phyloP scores from a whole-genome alignment of 1,139 yeast genomes.

The Suhomyces coccinellae region DNA sequence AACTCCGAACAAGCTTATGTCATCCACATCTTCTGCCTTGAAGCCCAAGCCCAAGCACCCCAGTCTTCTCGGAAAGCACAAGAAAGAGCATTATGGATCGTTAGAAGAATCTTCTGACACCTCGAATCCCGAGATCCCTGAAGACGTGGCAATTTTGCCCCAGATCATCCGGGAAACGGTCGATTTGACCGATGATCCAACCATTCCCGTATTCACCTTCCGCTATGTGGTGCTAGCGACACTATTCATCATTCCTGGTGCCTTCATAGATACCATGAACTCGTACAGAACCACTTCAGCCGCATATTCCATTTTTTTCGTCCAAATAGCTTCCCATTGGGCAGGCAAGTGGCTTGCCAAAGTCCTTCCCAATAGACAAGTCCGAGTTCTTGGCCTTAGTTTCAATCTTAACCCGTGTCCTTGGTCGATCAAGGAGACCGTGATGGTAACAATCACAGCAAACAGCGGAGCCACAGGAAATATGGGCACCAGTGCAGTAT shows the following conservation, averaged over 20 bases:
- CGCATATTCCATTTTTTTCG: conserved; percentile 24
- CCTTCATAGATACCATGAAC: conserved; percentile 24
- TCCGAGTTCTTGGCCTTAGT: conserved; percentile 9
- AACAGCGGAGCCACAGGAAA: conserved; percentile 25
- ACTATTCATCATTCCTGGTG: conserved; percentile 23
- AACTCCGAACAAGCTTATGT: too few species aligned
- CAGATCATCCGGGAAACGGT: conserved; percentile 19
- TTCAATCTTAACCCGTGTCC: conserved; percentile 23
- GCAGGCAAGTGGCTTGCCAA: conserved; percentile 22
- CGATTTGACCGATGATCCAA: conserved; percentile 20
- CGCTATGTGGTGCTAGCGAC: conserved; percentile 19
- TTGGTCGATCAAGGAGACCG: conserved; percentile 24
- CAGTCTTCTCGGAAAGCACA: too few species aligned
- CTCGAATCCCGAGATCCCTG: not conserved
- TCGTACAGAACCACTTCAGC: conserved; percentile 25
- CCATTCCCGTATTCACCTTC: conserved; percentile 19
- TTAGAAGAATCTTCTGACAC: not conserved
- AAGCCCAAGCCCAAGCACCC: too few species aligned
- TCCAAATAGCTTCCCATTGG: conserved; percentile 24
- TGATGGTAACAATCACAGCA: conserved; percentile 23
- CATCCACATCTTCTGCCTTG: too few species aligned
- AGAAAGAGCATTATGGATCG: not conserved
- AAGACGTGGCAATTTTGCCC: conserved; percentile 17
- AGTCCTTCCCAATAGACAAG: conserved; percentile 14
- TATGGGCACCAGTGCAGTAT: conserved; percentile 20